Evolutionary conservation across 2,329 filamentous ascomycete species (phyloP).

Genomic region (Stagonosporopsis cucurbitacearum): DNA sequence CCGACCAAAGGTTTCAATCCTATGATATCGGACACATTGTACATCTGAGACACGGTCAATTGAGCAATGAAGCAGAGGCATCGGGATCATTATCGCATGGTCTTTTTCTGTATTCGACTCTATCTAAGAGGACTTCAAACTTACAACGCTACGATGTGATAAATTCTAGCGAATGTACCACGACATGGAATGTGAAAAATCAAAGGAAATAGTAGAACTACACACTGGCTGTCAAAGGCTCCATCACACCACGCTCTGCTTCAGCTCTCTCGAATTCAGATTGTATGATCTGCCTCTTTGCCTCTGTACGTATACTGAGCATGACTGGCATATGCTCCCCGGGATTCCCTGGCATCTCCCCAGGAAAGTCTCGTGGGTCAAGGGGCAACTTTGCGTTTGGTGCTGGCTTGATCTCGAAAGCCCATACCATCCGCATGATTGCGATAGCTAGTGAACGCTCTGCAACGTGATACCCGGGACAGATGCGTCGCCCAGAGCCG

Average conservation of each 20-base stretch:
- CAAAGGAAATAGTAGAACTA: too few species aligned
- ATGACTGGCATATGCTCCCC: slow-evolving; percentile 21
- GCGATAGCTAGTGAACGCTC: slow-evolving; percentile 35
- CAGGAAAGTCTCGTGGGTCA: slow-evolving; percentile 3
- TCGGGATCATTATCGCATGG: too few species aligned
- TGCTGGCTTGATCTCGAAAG: slow-evolving; percentile 26
- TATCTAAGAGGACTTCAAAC: too few species aligned
- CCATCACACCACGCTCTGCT: background rate
- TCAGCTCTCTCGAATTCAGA: background rate
- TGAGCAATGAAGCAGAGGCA: too few species aligned
- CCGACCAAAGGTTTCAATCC: too few species aligned
- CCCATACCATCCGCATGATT: slow-evolving; percentile 39
- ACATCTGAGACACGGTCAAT: too few species aligned
- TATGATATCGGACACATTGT: too few species aligned
- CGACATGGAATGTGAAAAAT: too few species aligned
- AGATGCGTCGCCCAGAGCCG: slow-evolving; percentile 44
- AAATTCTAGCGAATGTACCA: too few species aligned
- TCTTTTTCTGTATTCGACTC: too few species aligned
- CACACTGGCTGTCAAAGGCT: background rate
- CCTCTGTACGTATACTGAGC: slow-evolving; percentile 23
- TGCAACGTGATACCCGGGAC: slow-evolving; percentile 41
- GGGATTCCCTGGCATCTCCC: slow-evolving; percentile 18
- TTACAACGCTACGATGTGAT: too few species aligned
- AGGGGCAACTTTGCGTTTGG: slow-evolving; percentile 3
- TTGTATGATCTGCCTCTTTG: slow-evolving; percentile 10